Base-by-base conservation (phyloP, 1,139 yeast species). In the Suhomyces ambrosiae region DNA sequence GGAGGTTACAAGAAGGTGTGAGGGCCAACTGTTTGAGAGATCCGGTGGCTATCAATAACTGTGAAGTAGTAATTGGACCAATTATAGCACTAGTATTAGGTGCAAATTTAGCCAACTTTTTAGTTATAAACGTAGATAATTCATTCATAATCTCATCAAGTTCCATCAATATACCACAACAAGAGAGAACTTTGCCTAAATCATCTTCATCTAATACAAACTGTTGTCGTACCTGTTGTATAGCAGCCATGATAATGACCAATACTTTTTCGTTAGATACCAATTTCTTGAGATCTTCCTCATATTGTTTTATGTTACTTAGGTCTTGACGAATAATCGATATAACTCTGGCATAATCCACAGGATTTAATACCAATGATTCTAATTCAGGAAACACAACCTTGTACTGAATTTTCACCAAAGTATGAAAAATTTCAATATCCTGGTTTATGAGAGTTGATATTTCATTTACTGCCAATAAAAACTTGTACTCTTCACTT, bases 1-100 rank as follows among this genome's bases (percentile, higher is more conserved):
- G 82, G 7, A 92, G 54, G 54, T 92, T 92, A 49, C 97, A 86
- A 4, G 95, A 74, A 0, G 97, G 96, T 0, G 88, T 79, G 24
- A 65, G 63, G 3, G 90, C 79, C 10, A 92, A 61, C 9, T 79
- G 82, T n/a, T 66, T 65, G 9, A 92, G 58, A 0, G 96, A 89
- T 2, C 96, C 95, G 0, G 80, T 67, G 15, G 78, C 72, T 1
- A 88, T 77, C 29, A 92, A 61, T 9, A 92, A 61, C 51, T 85
- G 89, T 0, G 96, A 83, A 0, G 96, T 79, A 0, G 87, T 76
- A 3, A 76, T 68, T 0, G 95, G 68, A 0, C 96, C 95, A 3
- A 92, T 70, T 7, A 92, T 65, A 1, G 79, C 79, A 2, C 87
- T 71, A 2, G 87, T 63, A 56, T 92, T 94, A 1, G 98, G 98